phyloP scores from a whole-genome alignment of 108 stramenopile species.

The Ochromonas danica region DNA sequence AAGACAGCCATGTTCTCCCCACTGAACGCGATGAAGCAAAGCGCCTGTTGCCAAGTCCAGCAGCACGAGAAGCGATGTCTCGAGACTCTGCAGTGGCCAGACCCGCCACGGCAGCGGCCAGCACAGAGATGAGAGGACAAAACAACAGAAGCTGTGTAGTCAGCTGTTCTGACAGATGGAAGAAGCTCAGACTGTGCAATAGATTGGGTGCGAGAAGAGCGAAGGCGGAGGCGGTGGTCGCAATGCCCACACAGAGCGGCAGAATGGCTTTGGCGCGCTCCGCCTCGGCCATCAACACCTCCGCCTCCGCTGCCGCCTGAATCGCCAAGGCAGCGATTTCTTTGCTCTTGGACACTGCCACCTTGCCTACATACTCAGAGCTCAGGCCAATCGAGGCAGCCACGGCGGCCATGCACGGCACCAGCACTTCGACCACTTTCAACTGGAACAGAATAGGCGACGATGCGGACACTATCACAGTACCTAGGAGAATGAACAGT shows the following conservation, averaged over 20 bases:
- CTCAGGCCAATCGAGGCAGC: slow-evolving; percentile 64
- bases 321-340: slow-evolving; percentile 77
- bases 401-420: background rate
- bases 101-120: slow-evolving; percentile 68
- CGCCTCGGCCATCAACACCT: slow-evolving; percentile 73
- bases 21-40: slow-evolving; percentile 70
- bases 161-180: slow-evolving; percentile 47
- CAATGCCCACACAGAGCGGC: slow-evolving; percentile 79
- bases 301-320: slow-evolving; percentile 81
- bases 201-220: slow-evolving; percentile 70
- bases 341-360: slow-evolving; percentile 82
- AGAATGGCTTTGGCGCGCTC: slow-evolving; percentile 81
- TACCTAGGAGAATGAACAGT: background rate
- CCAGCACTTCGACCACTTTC: slow-evolving; percentile 8
- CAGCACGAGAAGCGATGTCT: slow-evolving; percentile 61
- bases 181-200: slow-evolving; percentile 49
- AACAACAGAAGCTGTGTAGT: slow-evolving; percentile 68
- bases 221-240: slow-evolving; percentile 71
- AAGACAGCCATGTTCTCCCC: slow-evolving; percentile 71
- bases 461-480: background rate
- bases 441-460: background rate
- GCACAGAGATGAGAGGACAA: slow-evolving; percentile 66
- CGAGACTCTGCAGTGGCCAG: slow-evolving; percentile 69
- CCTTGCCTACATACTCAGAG: slow-evolving; percentile 78
- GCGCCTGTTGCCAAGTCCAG: slow-evolving; percentile 74